Percentiles rank a stretch among this genome's conserved stretches.
Evolutionary conservation across 768 basidiomycete species (phyloP).

Genomic region (Termitomyces sp.): DNA sequence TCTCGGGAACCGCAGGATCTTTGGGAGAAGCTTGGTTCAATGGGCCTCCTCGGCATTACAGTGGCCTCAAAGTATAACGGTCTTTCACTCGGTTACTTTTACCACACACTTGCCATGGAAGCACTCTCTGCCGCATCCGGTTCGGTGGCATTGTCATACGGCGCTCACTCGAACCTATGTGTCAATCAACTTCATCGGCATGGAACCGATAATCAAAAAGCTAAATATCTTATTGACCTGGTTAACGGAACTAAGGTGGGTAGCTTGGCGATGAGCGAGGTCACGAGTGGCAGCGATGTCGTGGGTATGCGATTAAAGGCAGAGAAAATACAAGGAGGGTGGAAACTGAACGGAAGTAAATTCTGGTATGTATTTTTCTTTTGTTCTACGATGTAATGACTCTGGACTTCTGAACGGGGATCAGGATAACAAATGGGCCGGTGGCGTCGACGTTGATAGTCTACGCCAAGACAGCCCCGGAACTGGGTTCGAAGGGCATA

Average conservation of each 20-base stretch:
- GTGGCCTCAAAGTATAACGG: conserved; percentile 80
- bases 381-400: neutral
- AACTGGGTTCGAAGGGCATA: conserved; percentile 79
- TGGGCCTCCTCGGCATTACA: conserved; percentile 90
- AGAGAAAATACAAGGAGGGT: conserved; percentile 71
- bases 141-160: conserved; percentile 88
- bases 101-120: conserved; percentile 93
- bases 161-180: conserved; percentile 89
- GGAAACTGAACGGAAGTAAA: conserved; percentile 82
- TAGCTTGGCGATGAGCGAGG: conserved; percentile 91
- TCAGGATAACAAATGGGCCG: conserved; percentile 94
- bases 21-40: conserved; percentile 84
- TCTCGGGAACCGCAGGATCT: conserved; percentile 47
- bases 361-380: conserved; percentile 62
- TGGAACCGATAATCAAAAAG: conserved; percentile 78
- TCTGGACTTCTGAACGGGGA: conserved; percentile 3
- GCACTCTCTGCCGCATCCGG: conserved; percentile 87
- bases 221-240: conserved; percentile 77
- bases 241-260: conserved; percentile 81
- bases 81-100: conserved; percentile 74
- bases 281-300: conserved; percentile 91
- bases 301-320: conserved; percentile 87
- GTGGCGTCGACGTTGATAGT: conserved; percentile 87
- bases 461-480: conserved; percentile 83
- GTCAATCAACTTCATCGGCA: conserved; percentile 82